These are phyloP conservation scores for Pyrenochaeta sp. DNA, from an alignment of 2,329 filamentous ascomycete genomes.

Conservation along the genomic window DNA sequence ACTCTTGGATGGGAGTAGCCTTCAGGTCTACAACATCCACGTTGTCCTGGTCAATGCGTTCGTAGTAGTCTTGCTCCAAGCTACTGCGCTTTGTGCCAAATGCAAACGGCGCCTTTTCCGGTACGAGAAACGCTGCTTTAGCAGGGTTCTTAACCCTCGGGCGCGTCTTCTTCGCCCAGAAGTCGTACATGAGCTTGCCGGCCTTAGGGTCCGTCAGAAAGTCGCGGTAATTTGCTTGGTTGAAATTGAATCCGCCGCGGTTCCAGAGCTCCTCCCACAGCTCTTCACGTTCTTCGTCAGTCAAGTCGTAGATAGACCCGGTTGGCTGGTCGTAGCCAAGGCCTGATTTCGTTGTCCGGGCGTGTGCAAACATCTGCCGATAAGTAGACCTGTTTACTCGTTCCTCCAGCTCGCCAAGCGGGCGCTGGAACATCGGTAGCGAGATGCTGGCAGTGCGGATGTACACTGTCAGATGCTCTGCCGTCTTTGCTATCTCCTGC, in stretches of 20 bases:
- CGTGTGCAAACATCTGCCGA: background rate
- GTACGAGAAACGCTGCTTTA: background rate
- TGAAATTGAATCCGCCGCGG: background rate
- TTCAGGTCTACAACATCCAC: slow-evolving; percentile 47
- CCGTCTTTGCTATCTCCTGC: slow-evolving; percentile 62
- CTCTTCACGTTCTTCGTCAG: background rate
- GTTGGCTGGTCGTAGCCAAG: background rate
- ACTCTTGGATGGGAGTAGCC: slow-evolving; percentile 35
- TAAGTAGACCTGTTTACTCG: background rate
- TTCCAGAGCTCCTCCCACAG: background rate
- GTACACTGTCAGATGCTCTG: slow-evolving; percentile 61
- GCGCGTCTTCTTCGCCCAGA: background rate
- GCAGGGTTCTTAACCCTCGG: background rate
- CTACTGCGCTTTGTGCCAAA: slow-evolving; percentile 39
- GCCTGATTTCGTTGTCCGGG: background rate
- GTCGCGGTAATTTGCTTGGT: background rate
- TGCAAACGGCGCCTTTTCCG: background rate
- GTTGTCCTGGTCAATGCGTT: slow-evolving; percentile 46
- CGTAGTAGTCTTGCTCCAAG: slow-evolving; percentile 53
- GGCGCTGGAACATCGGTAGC: background rate
- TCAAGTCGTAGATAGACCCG: background rate
- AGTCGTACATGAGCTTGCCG: background rate
- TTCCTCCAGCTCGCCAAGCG: background rate
- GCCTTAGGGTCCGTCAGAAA: background rate
- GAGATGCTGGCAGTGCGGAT: slow-evolving; percentile 62